Evolutionary conservation across 345 rosid species (phyloP), one percentile per base, ranked within the genome.

Genomic region (Gossypium stocksii): DNA sequence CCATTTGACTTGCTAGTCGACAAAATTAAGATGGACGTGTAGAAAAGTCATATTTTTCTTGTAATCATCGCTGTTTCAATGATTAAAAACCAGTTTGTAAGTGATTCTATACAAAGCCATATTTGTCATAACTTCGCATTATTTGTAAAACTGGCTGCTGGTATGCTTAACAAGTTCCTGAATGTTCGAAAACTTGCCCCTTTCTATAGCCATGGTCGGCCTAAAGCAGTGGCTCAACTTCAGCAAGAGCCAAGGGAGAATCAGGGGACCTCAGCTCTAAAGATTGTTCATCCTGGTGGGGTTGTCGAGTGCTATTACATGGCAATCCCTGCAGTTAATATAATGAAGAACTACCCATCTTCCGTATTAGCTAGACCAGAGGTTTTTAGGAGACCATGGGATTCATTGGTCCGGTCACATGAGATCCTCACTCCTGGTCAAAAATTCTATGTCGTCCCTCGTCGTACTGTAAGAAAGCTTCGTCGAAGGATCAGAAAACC

Each of bases 201-300:
- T 19, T 73, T 74, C 59, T 41, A 73, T 1, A 17, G 65, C 49
- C 34, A 20, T 1, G 53, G 52, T 1, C 53, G 9, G 17, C 17
- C 65, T 6, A 78, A 60, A 29, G 74, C 41, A 0, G 52, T 66
- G 0, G 27, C 46, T 23, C 7, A 15, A 19, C 46, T 72, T 22
- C 29, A 3, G 34, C 29, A 54, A 1, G 48, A 48, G 63, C 49
- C 2, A 0, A 65, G 57, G 66, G 73, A 19, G 13, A 69, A 17
- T 0, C 38, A 3, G 13, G 64, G 38, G 0, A 59, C 53, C 1
- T 57, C 83, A 1, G 83, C 71, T 51, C 46, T 82, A 56, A 78
- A 70, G 79, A 82, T 87, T 19, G 84, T 87, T 49, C 89, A 78
- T 15, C 75, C 74, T 0, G 89, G 89, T 43, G 89, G 85, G 0